phyloP scores from a whole-genome alignment of 352 stramenopile species.

The Paralagenidium karlingii region DNA sequence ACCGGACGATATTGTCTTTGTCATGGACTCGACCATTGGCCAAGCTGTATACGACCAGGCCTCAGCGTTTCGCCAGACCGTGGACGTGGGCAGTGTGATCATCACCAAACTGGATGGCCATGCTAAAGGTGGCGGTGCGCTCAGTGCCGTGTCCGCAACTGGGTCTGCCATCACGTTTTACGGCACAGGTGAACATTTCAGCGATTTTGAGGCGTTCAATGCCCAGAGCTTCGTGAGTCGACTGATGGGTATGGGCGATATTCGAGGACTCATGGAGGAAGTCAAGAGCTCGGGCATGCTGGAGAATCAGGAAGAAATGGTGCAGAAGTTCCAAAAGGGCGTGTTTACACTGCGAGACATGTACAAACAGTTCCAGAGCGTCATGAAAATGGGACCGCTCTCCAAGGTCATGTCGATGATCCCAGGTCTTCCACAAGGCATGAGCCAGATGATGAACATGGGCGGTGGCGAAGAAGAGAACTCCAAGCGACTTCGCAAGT shows the following conservation, averaged over 20 bases:
- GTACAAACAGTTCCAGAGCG: conserved; percentile 97
- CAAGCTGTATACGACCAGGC: conserved; percentile 97
- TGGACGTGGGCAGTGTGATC: conserved; percentile 96
- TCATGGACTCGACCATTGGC: conserved; percentile 99
- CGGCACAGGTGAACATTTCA: conserved; percentile 96
- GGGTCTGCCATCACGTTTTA: conserved; percentile 98
- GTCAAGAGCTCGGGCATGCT: conserved; percentile 85
- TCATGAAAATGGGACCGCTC: conserved; percentile 97
- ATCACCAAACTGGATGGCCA: conserved; percentile 99
- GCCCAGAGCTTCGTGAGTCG: conserved; percentile 95
- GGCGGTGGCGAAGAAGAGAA: conserved; percentile 87
- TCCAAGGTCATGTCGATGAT: conserved; percentile 99
- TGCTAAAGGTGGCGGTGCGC: conserved; percentile 95
- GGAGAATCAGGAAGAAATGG: conserved; percentile 93
- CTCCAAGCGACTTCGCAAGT: conserved; percentile 89
- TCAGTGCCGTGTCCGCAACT: conserved; percentile 96
- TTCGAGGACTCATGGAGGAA: conserved; percentile 92
- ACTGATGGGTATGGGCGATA: conserved; percentile 97
- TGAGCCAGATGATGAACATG: conserved; percentile 85
- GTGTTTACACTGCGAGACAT: conserved; percentile 98
- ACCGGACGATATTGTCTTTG: conserved; percentile 96
- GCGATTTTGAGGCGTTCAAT: conserved; percentile 98
- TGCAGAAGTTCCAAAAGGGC: conserved; percentile 93
- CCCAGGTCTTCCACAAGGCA: conserved; percentile 86
- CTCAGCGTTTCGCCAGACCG: conserved; percentile 89